A percentile compares a stretch with the other conserved stretches of the same genome.
Conservation (phyloP, 2,329 filamentous ascomycete genomes). For the Paradendryphiella salina region DNA sequence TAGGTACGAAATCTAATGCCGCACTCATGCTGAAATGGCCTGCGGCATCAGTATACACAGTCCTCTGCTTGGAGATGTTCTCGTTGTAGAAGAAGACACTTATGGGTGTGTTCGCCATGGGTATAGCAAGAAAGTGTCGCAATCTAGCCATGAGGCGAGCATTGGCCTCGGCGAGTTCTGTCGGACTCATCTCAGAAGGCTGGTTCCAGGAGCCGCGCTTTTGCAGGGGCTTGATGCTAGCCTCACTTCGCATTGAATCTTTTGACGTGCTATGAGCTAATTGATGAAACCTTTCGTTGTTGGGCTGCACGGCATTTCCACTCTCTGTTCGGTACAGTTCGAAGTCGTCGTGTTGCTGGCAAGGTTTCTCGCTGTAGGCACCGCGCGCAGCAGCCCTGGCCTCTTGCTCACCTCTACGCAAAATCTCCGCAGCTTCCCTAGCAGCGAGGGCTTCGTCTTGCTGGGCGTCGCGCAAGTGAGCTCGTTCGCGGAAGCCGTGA, state of each 20-base stretch:
- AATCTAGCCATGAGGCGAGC: constrained; percentile 84
- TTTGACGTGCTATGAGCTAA: constrained; percentile 33
- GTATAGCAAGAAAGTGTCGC: constrained; percentile 85
- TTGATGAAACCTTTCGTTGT: constrained; percentile 22
- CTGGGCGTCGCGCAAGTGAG: constrained; percentile 55
- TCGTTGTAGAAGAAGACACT: constrained; percentile 97
- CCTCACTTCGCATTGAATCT: constrained; percentile 34
- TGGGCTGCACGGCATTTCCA: constrained; percentile 31
- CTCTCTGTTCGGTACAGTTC: constrained; percentile 47
- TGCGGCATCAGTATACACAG: constrained; percentile 80
- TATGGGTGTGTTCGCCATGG: constrained; percentile 74
- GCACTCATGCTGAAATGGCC: constrained; percentile 85
- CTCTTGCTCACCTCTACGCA: constrained; percentile 71
- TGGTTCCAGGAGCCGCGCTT: constrained; percentile 56
- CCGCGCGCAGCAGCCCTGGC: constrained; percentile 71
- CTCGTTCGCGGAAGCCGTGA: constrained; percentile 41
- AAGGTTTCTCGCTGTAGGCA: constrained; percentile 70
- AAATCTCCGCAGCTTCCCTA: constrained; percentile 75
- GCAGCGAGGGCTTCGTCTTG: constrained; percentile 69
- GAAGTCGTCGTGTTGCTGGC: constrained; percentile 50
- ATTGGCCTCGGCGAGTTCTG: constrained; percentile 79
- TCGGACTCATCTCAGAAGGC: constrained; percentile 68
- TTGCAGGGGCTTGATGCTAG: constrained; percentile 46
- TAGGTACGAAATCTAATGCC: constrained; percentile 85
- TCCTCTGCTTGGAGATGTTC: constrained; percentile 76